Conservation (phyloP, 1,284 basidiomycete genomes). For the Hemileia vastatrix region DNA sequence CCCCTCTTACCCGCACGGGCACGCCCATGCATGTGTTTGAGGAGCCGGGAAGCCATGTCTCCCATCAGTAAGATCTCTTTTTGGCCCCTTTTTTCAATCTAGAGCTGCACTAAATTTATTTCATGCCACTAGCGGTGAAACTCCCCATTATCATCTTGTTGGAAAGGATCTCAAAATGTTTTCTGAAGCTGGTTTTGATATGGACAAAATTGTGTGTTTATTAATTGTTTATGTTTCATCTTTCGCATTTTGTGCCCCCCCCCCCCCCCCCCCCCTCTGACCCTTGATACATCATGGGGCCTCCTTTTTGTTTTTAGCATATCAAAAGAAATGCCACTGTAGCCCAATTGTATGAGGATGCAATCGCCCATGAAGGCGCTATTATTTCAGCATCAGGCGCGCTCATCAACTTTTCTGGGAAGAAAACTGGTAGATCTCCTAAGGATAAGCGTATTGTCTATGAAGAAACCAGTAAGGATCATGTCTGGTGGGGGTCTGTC, state of each 20-base stretch:
- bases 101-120: no score
- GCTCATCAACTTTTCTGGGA: conserved; percentile 98
- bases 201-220: conserved; percentile 51
- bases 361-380: conserved; percentile 93
- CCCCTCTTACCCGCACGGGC: conserved; percentile 16
- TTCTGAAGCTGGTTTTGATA: conserved; percentile 98
- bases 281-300: no score
- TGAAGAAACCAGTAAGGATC: conserved; percentile 92
- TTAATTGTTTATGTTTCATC: not conserved
- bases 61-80: conserved; percentile 2
- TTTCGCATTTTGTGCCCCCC: not conserved
- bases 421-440: conserved; percentile 95
- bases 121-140: not conserved
- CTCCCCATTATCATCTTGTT: conserved; percentile 42
- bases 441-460: conserved; percentile 99
- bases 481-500: conserved; percentile 99
- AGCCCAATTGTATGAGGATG: conserved; percentile 94
- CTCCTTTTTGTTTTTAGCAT: conserved; percentile 54
- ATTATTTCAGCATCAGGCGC: conserved; percentile 93
- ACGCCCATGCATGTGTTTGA: conserved; percentile 20
- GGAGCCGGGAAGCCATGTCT: conserved; percentile 19
- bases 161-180: conserved; percentile 92
- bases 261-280: conserved; percentile 20
- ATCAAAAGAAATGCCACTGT: conserved; percentile 91
- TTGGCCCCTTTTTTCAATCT: not conserved